Evolutionary conservation across 768 basidiomycete genomes (phyloP).

Genomic region (Hygrocybe punicea): DNA sequence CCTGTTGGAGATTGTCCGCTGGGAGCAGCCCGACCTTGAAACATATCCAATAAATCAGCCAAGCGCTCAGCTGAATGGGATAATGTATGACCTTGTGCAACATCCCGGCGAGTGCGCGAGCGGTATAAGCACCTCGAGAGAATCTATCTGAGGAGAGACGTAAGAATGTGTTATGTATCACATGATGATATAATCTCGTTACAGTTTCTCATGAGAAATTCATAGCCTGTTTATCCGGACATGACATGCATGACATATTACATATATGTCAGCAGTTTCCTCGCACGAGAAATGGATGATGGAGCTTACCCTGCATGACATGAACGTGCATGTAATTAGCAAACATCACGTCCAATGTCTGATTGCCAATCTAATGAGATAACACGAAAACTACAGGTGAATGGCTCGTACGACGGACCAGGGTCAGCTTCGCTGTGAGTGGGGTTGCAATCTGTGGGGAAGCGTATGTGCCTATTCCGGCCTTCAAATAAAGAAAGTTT

Average conservation of each 20-base stretch:
- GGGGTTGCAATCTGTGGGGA: slow-evolving; percentile 38
- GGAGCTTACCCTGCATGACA: slow-evolving; percentile 44
- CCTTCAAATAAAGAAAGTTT: neutral
- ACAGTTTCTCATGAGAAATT: slow-evolving; percentile 60
- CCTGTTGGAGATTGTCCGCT: slow-evolving; percentile 49
- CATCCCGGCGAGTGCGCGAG: slow-evolving; percentile 53
- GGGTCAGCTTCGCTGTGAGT: slow-evolving; percentile 35
- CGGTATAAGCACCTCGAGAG: slow-evolving; percentile 64
- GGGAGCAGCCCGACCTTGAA: slow-evolving; percentile 42
- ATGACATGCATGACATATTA: slow-evolving; percentile 39
- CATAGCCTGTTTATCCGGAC: slow-evolving; percentile 55
- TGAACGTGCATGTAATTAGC: slow-evolving; percentile 49
- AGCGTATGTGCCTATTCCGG: slow-evolving; percentile 32
- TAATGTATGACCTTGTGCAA: slow-evolving; percentile 42
- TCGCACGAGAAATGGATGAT: slow-evolving; percentile 51
- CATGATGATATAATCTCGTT: neutral
- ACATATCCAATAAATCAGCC: neutral
- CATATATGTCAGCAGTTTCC: slow-evolving; percentile 30
- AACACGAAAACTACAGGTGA: neutral
- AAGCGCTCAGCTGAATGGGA: neutral
- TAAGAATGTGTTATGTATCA: neutral
- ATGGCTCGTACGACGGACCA: slow-evolving; percentile 25
- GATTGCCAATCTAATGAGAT: no score
- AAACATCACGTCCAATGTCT: slow-evolving; percentile 49
- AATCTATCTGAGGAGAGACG: slow-evolving; percentile 54